These are phyloP conservation scores for Penicillium sp. DNA, from an alignment of 2,329 filamentous ascomycete genomes.

Conservation along the genomic window DNA sequence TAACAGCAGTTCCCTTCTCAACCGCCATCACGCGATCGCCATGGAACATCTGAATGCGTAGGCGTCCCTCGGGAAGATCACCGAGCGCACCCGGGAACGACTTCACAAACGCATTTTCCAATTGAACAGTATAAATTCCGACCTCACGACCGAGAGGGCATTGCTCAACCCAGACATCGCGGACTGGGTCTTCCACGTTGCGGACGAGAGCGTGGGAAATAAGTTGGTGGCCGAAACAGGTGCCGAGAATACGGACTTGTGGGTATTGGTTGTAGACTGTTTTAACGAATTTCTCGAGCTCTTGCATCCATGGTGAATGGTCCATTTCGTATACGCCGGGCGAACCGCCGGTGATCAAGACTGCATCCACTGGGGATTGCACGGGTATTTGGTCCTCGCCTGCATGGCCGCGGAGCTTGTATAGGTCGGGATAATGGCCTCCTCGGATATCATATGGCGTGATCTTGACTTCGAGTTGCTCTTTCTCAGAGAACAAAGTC, in stretches of 20 bases:
- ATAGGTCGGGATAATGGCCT: conserved; percentile 28
- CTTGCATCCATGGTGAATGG: conserved; percentile 31
- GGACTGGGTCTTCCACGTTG: conserved; percentile 15
- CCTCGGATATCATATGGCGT: conserved; percentile 29
- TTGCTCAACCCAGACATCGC: conserved; percentile 27
- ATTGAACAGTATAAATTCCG: conserved; percentile 23
- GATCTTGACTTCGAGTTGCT: conserved; percentile 23
- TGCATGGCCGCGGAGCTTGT: conserved; percentile 19
- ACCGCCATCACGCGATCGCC: conserved; percentile 28
- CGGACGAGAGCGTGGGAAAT: conserved; percentile 27
- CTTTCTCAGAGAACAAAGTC: conserved; percentile 10
- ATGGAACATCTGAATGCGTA: conserved; percentile 30
- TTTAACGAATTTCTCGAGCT: conserved; percentile 28
- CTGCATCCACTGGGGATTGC: conserved; percentile 26
- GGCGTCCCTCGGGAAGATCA: conserved; percentile 14
- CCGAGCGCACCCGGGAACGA: conserved; percentile 18
- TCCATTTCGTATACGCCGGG: conserved; percentile 31
- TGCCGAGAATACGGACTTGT: conserved; percentile 35
- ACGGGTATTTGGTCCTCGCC: conserved; percentile 14
- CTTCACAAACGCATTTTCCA: conserved; percentile 18
- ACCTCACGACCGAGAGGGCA: conserved; percentile 26
- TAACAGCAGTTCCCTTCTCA: conserved; percentile 20
- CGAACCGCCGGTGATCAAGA: conserved; percentile 36
- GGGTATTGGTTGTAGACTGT: conserved; percentile 29
- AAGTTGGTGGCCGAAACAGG: conserved; percentile 38